phyloP scores from a whole-genome alignment of 2,329 filamentous ascomycete species.

The Rutstroemia sp. region DNA sequence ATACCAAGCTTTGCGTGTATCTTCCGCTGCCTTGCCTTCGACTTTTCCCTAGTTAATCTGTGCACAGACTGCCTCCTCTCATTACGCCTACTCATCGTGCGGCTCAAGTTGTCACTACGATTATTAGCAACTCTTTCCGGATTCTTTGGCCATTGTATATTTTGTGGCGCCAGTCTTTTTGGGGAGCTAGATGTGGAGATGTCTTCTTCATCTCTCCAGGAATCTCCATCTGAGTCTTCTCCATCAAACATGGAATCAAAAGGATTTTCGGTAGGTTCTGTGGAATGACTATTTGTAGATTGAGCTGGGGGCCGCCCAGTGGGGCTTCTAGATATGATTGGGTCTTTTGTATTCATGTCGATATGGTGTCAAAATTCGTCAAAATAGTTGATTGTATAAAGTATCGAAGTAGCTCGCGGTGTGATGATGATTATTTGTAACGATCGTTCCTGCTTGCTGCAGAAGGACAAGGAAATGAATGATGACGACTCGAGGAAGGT shows the following conservation, averaged over 20 bases:
- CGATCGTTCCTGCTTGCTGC: constrained; percentile 1
- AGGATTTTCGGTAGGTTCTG: constrained; percentile 17
- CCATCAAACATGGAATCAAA: constrained; percentile 21
- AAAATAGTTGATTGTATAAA: constrained; percentile 1
- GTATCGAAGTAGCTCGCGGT: not conserved
- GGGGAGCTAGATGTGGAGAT: not conserved
- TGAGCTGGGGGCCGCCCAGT: not conserved
- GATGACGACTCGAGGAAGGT: constrained; percentile 1
- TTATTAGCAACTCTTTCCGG: constrained; percentile 8
- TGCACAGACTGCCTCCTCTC: constrained; percentile 27
- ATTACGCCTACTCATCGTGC: constrained; percentile 14
- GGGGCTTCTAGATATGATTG: constrained; percentile 7
- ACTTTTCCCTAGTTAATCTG: constrained; percentile 40
- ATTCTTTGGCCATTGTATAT: constrained; percentile 20
- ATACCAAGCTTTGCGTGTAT: constrained; percentile 57
- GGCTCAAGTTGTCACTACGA: constrained; percentile 10
- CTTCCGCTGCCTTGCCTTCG: constrained; percentile 51
- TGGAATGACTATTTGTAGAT: constrained; percentile 10
- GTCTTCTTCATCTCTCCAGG: constrained; percentile 26
- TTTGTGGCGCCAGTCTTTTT: constrained; percentile 7
- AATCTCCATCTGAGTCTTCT: constrained; percentile 23
- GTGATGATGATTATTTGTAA: not conserved
- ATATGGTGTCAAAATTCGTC: constrained; percentile 8
- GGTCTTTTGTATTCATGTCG: constrained; percentile 8
- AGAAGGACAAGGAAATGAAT: not conserved